Evolutionary conservation across 768 basidiomycete genomes (phyloP), one percentile per base, ranked within the genome.

Genomic region (Suillus placidus): DNA sequence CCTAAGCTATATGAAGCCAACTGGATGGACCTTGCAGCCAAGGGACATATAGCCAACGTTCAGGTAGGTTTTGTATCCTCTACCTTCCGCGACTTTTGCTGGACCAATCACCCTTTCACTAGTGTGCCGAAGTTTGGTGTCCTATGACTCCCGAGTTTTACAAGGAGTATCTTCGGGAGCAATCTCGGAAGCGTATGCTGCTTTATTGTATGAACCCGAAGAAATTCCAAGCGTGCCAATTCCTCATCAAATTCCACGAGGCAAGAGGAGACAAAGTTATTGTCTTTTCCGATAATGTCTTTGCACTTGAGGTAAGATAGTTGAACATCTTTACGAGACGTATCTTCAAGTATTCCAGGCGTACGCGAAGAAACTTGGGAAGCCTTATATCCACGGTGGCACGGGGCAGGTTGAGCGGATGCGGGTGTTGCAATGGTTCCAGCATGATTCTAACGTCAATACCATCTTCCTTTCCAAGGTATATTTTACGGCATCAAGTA

Each of bases 101-200:
- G 61, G 55, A 57, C 13, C 56, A 45, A 68, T 64, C 37, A 66
- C 23, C 65, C 58, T 30, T 61, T 58, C 26, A 66, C 26, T 71
- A 99, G 94, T 99, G 97, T 74, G 97, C 97, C 18, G 97, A 99
- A 78, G 97, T 99, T 9, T 99, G 97, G 97, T 99, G 97, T 75
- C 94, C 94, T 20, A 99, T 99, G 97, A 97, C 97, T 23, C 97
- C 97, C 6, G 96, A 99, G 76, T 99, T 99, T 77, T 99, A 99
- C 77, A 89, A 94, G 69, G 96, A 99, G 79, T 99, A 99, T 75
- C 85, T 99, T 69, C 85, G 93, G 67, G 93, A 95, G 76, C 91
- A 93, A 74, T 93, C 93, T 40, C 86, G 97, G 66, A 95, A 97
- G 77, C 89, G 93, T 69, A 97, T 97, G 88, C 83, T 99, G 49